Evolutionary conservation across 108 stramenopile genomes (phyloP), one percentile per base, ranked within the genome.

Genomic region (Pseudonitzschia delicatissima): DNA sequence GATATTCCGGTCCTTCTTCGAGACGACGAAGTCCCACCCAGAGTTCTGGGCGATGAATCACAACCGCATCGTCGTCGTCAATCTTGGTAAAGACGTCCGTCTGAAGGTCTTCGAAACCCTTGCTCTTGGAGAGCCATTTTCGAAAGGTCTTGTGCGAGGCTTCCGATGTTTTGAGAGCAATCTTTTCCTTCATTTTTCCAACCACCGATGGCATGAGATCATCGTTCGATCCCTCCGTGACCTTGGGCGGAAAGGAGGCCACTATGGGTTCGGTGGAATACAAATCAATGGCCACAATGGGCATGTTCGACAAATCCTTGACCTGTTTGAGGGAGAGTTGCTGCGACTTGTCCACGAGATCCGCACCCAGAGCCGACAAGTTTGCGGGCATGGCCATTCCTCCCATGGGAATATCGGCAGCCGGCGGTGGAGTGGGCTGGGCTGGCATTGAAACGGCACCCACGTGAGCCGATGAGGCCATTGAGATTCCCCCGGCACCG

Each of bases 211-310:
- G 74, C 8, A n/a, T n/a, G 25, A 65, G 23, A 2, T 47, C 42
- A 37, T 36, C 49, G 39, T 44, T 33, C 2, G 55, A 27, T 8
- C 57, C 57, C 34, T 77, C 85, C 0, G 67, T 75, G 33, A 69
- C 37, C 42, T 89, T 87, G 25, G 92, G 84, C 27, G 92, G 92
- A 66, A 88, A 88, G 51, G 73, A 77, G 2, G 86, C 85, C 35
- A 89, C 82, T 9, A 62, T 35, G 0, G 78, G 78, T 37, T 76
- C 64, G 47, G 57, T 72, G 0, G 76, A 85, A 70, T 87, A 87
- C 61, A 93, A 63, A 78, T 93, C 92, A 35, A 90, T 58, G 7
- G 82, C 86, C n/a, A 86, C 86, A 35, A 93, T 53, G 1, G 92
- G 89, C 63, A 87, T 63, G 3, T 71, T 59, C 6, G 85, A 64